Percentiles rank a stretch among this genome's conserved stretches.
These are phyloP conservation scores for Pelargonium fulgidum DNA, from an alignment of 441 rosid species.

Conservation along the genomic window DNA sequence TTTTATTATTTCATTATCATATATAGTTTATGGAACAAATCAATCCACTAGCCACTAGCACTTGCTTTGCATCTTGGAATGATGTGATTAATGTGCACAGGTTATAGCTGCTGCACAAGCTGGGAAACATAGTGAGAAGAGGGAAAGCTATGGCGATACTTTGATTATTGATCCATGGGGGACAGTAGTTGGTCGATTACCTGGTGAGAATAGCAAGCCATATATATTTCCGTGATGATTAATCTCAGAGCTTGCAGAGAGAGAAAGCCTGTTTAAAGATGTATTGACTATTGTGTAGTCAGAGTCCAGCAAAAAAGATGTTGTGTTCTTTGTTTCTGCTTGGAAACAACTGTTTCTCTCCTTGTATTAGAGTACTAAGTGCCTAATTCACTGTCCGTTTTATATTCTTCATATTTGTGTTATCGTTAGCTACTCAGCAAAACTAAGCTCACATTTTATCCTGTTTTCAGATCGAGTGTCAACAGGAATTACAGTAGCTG, in stretches of 20 bases:
- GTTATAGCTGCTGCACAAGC: conserved; percentile 94
- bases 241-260: background rate
- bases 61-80: conserved; percentile 7
- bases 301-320: background rate
- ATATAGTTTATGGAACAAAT: too few relatives aligned
- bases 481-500: conserved; percentile 74
- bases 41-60: background rate
- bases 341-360: background rate
- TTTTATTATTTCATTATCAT: background rate
- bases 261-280: too few relatives aligned
- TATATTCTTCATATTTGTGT: conserved; percentile 5
- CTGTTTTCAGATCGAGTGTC: conserved; percentile 54
- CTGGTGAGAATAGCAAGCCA: conserved; percentile 41
- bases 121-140: conserved; percentile 73
- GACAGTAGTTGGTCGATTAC: conserved; percentile 64
- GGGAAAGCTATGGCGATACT: conserved; percentile 86
- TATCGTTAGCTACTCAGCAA: too few relatives aligned
- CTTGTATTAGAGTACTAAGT: background rate
- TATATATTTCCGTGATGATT: background rate
- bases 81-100: conserved; percentile 31
- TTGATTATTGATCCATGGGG: conserved; percentile 97
- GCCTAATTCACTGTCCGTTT: too few relatives aligned
- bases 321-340: background rate
- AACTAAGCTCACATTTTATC: background rate
- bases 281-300: background rate